Evolutionary conservation across 2,329 filamentous ascomycete genomes (phyloP), one percentile per base, ranked within the genome.

Genomic region (Beauveria varroae): DNA sequence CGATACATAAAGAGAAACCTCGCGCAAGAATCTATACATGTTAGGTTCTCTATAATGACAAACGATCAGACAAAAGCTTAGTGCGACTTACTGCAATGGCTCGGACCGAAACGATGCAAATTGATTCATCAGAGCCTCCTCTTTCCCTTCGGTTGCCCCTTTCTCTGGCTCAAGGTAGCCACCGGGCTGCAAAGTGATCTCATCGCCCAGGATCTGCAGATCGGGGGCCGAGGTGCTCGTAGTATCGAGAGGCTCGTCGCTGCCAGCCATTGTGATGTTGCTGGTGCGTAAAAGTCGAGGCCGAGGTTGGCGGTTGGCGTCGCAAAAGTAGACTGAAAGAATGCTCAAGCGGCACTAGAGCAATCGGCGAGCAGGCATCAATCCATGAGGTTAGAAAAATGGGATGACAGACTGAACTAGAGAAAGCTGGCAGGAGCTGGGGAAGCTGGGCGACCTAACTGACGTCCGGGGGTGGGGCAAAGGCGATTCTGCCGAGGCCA

Each of bases 1-100:
- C 14, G 91, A 93, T 65, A 98, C 89, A 75, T 98, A 93, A 40
- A 96, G 81, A 52, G 90, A 95, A 40, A 99, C 88, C 78, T 99
- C 95, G 67, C 92, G 91, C 34, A 98, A 85, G 73, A 98, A 98
- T 65, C 92, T 88, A 77, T 55, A 7, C 57, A 44, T 26, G 65
- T 70, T 22, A 69, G 63, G 28, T 6, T n/a, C 10, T n/a, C 3
- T 3, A 34, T n/a, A 22, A 34, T 26, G 8, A 10, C 24, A 28
- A 28, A 14, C 8, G 18, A 26, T 7, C 18, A 14, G n/a, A 30
- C n/a, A 18, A 30, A 12, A 18, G 34, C 8, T 18, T 3, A 5
- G n/a, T 3, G 16, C 37, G 4, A 26, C 61, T 26, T 74, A 84
- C 79, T 86, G 83, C 18, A 88, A 74, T 34, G 86, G 86, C 65